Evolutionary conservation across 768 basidiomycete genomes (phyloP), one percentile per base, ranked within the genome.

Genomic region (Kwoniella mangroviensis): DNA sequence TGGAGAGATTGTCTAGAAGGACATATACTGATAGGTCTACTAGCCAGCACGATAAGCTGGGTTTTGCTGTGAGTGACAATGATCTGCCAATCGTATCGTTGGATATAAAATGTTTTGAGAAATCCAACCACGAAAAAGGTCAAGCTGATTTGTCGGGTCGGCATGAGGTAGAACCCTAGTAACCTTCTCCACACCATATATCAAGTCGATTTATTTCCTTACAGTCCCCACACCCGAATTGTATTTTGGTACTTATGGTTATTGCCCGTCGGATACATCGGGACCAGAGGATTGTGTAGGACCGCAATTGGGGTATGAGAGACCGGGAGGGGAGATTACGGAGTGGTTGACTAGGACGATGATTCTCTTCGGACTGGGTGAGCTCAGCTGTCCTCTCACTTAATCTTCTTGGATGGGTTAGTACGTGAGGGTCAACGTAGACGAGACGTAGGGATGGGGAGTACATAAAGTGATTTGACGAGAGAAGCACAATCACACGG

Each of bases 121-220:
- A 26, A 26, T 26, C 26, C 4, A 5, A 34, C 9, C 34, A 34
- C 9, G 34, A 34, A 34, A 7, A 34, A 34, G 6, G 34, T 34
- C 34, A 34, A 34, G 34, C 34, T 34, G 34, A 34, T 34, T 34
- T 34, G 34, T 34, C 34, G 34, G 34, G 34, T 34, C 34, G 34
- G 34, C 34, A 7, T 34, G 34, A 34, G 34, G 40, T 61, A 80
- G 78, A 40, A 62, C 61, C 40, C 59, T 82, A 34, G 70, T 70
- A 41, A 75, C 79, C 19, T 80, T 82, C 64, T 80, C 80, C 11
- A 73, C 76, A 1, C 81, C 81, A 11, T 81, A 72, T 71, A 79
- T 80, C 57, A 56, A 65, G 28, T 66, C 68, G 1, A 77, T 82
- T 64, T 77, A 72, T 67, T 82, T 76, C 69, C 69, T 82, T 15